These are phyloP conservation scores for Asterophora lycoperdoides DNA, from an alignment of 768 basidiomycete genomes.

Conservation along the genomic window DNA sequence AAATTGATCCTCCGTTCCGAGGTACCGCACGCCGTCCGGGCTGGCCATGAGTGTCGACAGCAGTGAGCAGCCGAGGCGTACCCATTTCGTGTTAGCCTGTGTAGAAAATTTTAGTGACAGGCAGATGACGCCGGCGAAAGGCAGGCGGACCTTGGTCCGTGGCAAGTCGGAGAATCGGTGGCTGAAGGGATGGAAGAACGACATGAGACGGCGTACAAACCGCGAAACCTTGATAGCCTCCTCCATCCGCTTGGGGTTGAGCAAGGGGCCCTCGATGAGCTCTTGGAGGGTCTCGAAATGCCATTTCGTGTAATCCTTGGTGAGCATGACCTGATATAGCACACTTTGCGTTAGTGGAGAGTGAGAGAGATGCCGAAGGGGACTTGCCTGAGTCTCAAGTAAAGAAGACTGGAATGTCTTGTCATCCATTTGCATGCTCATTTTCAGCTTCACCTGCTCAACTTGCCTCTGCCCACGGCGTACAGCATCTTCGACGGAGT, in stretches of 20 bases:
- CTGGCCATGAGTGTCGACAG: conserved; percentile 80
- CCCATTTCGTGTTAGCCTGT: conserved; percentile 81
- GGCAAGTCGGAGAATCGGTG: conserved; percentile 84
- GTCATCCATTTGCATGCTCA: conserved; percentile 95
- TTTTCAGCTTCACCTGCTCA: conserved; percentile 84
- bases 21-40: conserved; percentile 78
- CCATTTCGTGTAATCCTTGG: conserved; percentile 90
- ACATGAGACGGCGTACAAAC: conserved; percentile 86
- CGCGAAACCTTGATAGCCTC: conserved; percentile 89
- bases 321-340: conserved; percentile 68
- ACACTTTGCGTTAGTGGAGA: not conserved
- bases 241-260: conserved; percentile 89
- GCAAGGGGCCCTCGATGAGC: conserved; percentile 85
- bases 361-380: not conserved
- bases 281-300: conserved; percentile 86
- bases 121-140: not conserved
- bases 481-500: conserved; percentile 81
- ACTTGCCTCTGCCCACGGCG: conserved; percentile 86
- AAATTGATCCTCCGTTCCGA: conserved; percentile 80
- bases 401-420: conserved; percentile 80
- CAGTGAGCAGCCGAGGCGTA: conserved; percentile 77
- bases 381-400: conserved; percentile 77
- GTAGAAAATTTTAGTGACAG: not conserved
- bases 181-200: conserved; percentile 89
- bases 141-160: conserved; percentile 51